These are phyloP conservation scores for Neofusicoccum umdonicola DNA, from an alignment of 2,329 filamentous ascomycete genomes.

Conservation along the genomic window DNA sequence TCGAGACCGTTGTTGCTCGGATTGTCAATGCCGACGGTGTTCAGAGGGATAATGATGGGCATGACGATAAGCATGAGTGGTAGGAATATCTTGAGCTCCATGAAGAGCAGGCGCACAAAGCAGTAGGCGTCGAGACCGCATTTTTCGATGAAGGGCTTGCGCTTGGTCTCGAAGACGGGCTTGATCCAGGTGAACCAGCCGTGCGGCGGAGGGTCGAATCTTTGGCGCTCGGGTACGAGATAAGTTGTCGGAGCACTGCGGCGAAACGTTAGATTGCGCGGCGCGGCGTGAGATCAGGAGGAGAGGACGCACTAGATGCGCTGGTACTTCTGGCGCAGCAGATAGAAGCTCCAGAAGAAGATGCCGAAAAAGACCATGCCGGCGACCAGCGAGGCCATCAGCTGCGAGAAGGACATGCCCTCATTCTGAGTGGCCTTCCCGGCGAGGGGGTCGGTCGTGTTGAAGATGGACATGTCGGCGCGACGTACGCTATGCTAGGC, in stretches of 20 bases:
- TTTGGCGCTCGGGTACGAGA: constrained; percentile 79
- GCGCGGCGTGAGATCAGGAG: constrained; percentile 19
- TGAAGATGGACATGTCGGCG: not conserved
- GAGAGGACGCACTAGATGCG: constrained; percentile 70
- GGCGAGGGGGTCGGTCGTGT: not conserved
- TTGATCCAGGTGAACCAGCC: constrained; percentile 54
- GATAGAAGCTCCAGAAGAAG: constrained; percentile 57
- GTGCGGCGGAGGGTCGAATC: constrained; percentile 69
- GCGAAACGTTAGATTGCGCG: constrained; percentile 8
- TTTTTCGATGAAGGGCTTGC: constrained; percentile 30
- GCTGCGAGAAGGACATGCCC: constrained; percentile 14
- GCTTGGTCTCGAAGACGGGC: constrained; percentile 29
- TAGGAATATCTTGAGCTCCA: constrained; percentile 86
- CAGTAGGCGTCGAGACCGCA: constrained; percentile 90
- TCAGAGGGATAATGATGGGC: constrained; percentile 83
- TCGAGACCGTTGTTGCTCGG: constrained; percentile 60
- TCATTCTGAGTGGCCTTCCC: constrained; percentile 2
- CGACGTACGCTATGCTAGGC: not conserved
- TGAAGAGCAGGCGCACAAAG: constrained; percentile 85
- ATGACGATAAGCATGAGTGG: constrained; percentile 76
- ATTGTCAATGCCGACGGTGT: constrained; percentile 69
- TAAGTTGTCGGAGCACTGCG: constrained; percentile 77
- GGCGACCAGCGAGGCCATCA: constrained; percentile 8
- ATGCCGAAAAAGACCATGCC: constrained; percentile 9
- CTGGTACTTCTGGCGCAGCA: constrained; percentile 74